Conservation (phyloP, 2,329 filamentous ascomycete genomes). For the Fusarium marasasianum region DNA sequence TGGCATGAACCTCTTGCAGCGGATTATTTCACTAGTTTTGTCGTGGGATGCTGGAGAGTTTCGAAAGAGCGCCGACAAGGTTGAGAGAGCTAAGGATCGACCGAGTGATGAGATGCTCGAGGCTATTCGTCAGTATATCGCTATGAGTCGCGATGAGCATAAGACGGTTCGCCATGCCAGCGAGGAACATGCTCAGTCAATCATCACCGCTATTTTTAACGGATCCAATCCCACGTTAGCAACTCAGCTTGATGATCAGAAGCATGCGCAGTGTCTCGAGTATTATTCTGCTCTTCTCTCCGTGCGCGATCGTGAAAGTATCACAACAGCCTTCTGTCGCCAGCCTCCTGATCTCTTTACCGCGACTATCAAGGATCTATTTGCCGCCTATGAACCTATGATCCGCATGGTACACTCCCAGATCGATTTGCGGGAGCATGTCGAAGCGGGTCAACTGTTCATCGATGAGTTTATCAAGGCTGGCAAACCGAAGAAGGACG, state of each 20-base stretch:
- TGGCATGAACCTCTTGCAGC: conserved; percentile 82
- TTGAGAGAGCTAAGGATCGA: conserved; percentile 68
- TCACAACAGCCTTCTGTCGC: conserved; percentile 73
- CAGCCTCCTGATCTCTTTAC: conserved; percentile 79
- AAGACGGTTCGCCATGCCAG: conserved; percentile 68
- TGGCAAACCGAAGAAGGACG: conserved; percentile 55
- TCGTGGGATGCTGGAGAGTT: conserved; percentile 79
- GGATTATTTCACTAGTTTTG: conserved; percentile 78
- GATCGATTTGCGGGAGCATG: conserved; percentile 74
- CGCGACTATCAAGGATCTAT: conserved; percentile 68
- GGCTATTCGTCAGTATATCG: conserved; percentile 67
- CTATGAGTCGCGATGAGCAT: conserved; percentile 63
- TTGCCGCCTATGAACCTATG: conserved; percentile 77
- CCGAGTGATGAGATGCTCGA: conserved; percentile 70
- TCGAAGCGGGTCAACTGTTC: conserved; percentile 74
- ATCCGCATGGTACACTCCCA: conserved; percentile 77
- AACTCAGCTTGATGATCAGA: conserved; percentile 61
- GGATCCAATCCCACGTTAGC: conserved; percentile 57
- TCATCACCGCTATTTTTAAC: conserved; percentile 73
- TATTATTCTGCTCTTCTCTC: conserved; percentile 78
- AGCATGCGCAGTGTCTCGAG: conserved; percentile 72
- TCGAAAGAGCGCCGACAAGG: conserved; percentile 69
- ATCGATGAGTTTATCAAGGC: conserved; percentile 75
- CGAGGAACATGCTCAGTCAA: conserved; percentile 61
- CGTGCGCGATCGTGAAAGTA: conserved; percentile 76